Base-by-base conservation (phyloP, 1,284 basidiomycete species). In the Naganishia sp. region DNA sequence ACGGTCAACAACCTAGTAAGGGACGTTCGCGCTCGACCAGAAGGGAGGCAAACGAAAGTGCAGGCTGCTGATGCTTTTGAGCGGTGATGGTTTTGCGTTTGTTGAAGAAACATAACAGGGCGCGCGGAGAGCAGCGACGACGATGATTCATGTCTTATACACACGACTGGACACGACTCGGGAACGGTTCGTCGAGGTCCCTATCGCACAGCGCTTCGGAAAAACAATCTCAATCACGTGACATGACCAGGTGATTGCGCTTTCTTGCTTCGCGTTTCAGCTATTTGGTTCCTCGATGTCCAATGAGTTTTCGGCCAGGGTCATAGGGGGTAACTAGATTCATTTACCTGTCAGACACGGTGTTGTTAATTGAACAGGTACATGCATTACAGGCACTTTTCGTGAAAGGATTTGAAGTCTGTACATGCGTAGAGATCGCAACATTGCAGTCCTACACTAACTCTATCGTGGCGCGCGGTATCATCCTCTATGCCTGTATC, bases 61-160 rank as follows among this genome's bases (percentile, higher is more conserved):
- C 63, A 66, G 64, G 47, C 49, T 53, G 46, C 39, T 66, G 64
- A 66, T 66, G 64, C 64, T 66, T 66, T 66, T 66, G 52, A 43
- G 56, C 56, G 64, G 64, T 60, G 64, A 60, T 42, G 45, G 45
- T 41, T 51, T 55, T 56, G 55, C 56, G 64, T 58, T 51, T 49
- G 60, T 45, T 28, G 47, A 58, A 53, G 28, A 46, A 54, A 13
- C 43, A 35, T n/a, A 41, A 17, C 6, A 23, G 52, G 18, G 21
- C 5, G 31, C 18, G 31, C 13, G 28, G 5, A 31, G 58, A n/a
- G 45, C 7, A 39, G 25, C 23, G 45, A 28, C 9, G 47, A 25
- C 35, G 23, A 28, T 7, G 35, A 25, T 51, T 61, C 58, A 49
- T 6, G 17, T 43, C 43, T 52, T 61, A 61, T 61, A 61, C 42